A percentile compares a stretch with the other conserved stretches of the same genome.
Evolutionary conservation across 176 grass and related monocot genomes (phyloP).

Genomic region (Zoysia japonica): DNA sequence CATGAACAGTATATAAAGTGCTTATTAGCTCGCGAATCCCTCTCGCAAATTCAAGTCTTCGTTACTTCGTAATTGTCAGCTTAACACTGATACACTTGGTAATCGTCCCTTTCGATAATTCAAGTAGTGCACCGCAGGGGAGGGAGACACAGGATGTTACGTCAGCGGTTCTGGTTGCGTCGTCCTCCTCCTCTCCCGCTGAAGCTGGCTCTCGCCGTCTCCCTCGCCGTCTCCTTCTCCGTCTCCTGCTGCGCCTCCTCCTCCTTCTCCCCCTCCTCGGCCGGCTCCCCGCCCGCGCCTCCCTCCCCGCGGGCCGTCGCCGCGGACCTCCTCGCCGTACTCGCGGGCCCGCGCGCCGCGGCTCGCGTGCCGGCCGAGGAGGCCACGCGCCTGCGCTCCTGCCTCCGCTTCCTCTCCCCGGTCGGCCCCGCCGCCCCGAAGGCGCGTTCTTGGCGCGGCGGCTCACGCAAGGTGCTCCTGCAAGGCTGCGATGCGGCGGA

Average conservation of each 20-base stretch:
- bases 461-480: slow-evolving; percentile 37
- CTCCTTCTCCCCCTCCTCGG: not conserved
- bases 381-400: slow-evolving; percentile 48
- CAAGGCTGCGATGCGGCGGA: slow-evolving; percentile 25
- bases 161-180: not conserved
- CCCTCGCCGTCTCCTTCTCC: slow-evolving; percentile 64
- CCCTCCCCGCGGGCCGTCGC: slow-evolving; percentile 48
- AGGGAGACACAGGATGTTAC: slow-evolving; percentile 24
- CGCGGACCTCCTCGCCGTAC: slow-evolving; percentile 71
- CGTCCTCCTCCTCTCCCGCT: slow-evolving; percentile 35
- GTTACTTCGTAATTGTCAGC: too few relatives aligned
- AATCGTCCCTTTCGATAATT: not conserved
- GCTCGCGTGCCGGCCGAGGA: slow-evolving; percentile 51
- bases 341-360: slow-evolving; percentile 43
- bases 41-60: too few relatives aligned
- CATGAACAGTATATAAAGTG: not conserved
- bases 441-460: slow-evolving; percentile 15
- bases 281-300: slow-evolving; percentile 13
- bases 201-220: slow-evolving; percentile 76
- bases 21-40: not conserved
- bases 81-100: not conserved
- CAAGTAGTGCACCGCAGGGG: not conserved
- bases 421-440: slow-evolving; percentile 8
- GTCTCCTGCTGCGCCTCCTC: slow-evolving; percentile 10
- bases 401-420: slow-evolving; percentile 76